Evolutionary conservation across 2,329 filamentous ascomycete genomes (phyloP).

Genomic region (Cladorrhinum sp.): DNA sequence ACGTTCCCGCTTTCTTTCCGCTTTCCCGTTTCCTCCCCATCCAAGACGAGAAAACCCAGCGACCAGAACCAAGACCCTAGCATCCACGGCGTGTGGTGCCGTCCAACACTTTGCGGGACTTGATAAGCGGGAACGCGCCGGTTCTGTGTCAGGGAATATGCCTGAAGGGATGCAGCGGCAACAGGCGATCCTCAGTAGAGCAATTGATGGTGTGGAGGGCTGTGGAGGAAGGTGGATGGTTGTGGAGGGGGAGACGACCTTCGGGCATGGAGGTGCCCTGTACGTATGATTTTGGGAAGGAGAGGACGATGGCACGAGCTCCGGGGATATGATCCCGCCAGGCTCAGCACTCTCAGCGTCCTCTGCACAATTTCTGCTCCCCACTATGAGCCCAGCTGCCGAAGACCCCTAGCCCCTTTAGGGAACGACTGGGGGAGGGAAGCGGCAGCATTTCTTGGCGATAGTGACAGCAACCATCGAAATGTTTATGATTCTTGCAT

Average conservation of each 20-base stretch:
- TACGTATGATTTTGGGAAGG: background rate
- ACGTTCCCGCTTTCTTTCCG: conserved; percentile 2
- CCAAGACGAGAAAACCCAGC: background rate
- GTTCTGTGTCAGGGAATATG: conserved; percentile 14
- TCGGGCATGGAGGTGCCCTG: conserved; percentile 12
- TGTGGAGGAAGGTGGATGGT: background rate
- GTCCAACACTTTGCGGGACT: conserved; percentile 11
- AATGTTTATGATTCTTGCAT: background rate
- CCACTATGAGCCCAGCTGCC: conserved; percentile 10
- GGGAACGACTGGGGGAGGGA: background rate
- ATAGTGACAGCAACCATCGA: background rate
- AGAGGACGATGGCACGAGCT: conserved; percentile 1
- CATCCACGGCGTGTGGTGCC: background rate
- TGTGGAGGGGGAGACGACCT: conserved; percentile 7
- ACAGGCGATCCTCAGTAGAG: conserved; percentile 17
- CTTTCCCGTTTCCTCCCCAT: background rate
- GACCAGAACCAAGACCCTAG: background rate
- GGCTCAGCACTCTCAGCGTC: background rate
- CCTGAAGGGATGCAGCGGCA: conserved; percentile 17
- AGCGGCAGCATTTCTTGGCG: conserved; percentile 10
- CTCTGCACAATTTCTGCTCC: conserved; percentile 15
- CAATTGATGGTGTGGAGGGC: conserved; percentile 13
- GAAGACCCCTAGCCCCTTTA: conserved; percentile 6
- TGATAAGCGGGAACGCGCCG: conserved; percentile 12
- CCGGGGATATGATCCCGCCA: background rate